Evolutionary conservation across 2,329 filamentous ascomycete species (phyloP).

Genomic region (Alternaria burnsii): DNA sequence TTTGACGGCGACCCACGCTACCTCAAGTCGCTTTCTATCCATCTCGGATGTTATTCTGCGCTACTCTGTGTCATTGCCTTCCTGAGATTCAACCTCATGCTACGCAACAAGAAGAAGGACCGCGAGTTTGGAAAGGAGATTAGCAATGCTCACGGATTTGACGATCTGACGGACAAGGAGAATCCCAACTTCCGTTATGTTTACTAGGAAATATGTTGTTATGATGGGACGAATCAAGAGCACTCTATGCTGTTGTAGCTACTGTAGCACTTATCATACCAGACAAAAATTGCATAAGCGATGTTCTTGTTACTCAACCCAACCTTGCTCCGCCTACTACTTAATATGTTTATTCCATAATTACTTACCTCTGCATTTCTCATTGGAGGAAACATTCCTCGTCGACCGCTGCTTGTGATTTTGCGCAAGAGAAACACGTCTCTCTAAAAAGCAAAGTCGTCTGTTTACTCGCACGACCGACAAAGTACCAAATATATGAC

Average conservation of each 20-base stretch:
- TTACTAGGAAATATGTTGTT: slow-evolving; percentile 25
- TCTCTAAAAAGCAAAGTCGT: not conserved
- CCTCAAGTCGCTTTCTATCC: slow-evolving; percentile 73
- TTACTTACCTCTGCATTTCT: not conserved
- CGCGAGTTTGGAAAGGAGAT: slow-evolving; percentile 47
- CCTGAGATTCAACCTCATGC: slow-evolving; percentile 66
- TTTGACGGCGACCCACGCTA: slow-evolving; percentile 68
- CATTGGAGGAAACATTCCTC: not conserved
- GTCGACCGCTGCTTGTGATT: not conserved
- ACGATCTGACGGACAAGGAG: slow-evolving; percentile 70
- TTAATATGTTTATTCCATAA: not conserved
- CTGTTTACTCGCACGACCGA: not conserved
- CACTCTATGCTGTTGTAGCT: not conserved
- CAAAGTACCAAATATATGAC: not conserved
- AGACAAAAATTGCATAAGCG: not conserved
- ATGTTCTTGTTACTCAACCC: not conserved
- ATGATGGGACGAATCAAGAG: not conserved
- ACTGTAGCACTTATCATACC: not conserved
- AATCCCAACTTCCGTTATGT: slow-evolving; percentile 69
- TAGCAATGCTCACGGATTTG: slow-evolving; percentile 61
- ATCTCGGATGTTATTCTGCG: slow-evolving; percentile 72
- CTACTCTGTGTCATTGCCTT: slow-evolving; percentile 66
- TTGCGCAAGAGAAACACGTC: not conserved
- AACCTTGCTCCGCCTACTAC: not conserved
- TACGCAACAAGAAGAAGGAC: slow-evolving; percentile 68